Base-by-base conservation (phyloP, 1,139 yeast genomes). In the Kazachstania sp. region DNA sequence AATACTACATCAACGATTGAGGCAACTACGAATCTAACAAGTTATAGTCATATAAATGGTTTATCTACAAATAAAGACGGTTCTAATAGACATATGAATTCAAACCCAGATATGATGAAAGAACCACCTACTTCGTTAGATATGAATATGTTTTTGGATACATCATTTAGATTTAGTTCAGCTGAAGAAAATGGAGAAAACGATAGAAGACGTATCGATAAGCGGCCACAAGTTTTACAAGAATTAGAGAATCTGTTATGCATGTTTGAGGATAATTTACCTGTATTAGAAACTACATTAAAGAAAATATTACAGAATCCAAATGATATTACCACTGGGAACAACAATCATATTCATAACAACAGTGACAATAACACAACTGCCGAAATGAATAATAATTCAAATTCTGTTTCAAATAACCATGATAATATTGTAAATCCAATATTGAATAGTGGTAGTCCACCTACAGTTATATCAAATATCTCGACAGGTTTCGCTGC, bases 221-320 rank as follows among this genome's bases (percentile, higher is more conserved):
- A 56, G 32, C 61, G 61, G 43, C 62, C 64, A 16, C 53, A 51
- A n/a, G 60, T 61, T n/a, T 48, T 62, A 30, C 49, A 57, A 11
- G 65, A 62, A 49, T 51, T 63, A 32, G 58, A 60, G 41, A 45
- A 45, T 12, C 49, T 63, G 31, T 53, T 63, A 15, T 52, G 54
- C 45, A 52, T 60, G 57, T 59, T 58, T 38, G 66, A 63, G 37
- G 63, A 61, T 12, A 59, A 61, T 4, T 46, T 63, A 13, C 62
- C 66, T 3, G 59, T 56, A 1, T 46, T 63, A 36, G 66, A 63
- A 41, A 51, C 50, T 36, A 57, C 65, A 1, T 47, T 63, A 26
- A 58, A 58, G 49, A 52, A 52, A 37, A 61, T 58, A 45, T 42
- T 58, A 15, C 43, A 18, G 15, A 19, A 37, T 26, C 18, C 39